Percentiles rank a stretch among this genome's conserved stretches.
Evolutionary conservation across 805 yeast genomes (phyloP).

Genomic region (Metschnikowia gelsemii): DNA sequence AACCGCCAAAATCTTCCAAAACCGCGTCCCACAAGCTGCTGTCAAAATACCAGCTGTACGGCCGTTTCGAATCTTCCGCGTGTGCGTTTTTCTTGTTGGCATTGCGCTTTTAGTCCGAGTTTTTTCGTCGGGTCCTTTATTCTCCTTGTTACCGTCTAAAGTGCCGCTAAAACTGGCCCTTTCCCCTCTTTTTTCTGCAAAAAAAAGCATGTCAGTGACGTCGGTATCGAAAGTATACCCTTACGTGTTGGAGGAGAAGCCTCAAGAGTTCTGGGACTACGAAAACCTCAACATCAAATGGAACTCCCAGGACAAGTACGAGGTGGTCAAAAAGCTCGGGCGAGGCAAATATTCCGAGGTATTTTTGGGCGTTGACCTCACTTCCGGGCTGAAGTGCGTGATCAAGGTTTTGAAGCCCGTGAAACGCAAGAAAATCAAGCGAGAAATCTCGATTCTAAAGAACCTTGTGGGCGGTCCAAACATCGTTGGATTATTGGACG

Average conservation of each 20-base stretch:
- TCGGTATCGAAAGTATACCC: constrained; percentile 78
- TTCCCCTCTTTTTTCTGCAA: not conserved
- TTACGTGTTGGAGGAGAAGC: constrained; percentile 73
- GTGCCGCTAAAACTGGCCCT: too few species aligned
- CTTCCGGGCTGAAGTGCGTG: constrained; percentile 65
- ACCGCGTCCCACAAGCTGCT: too few species aligned
- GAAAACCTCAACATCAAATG: constrained; percentile 70
- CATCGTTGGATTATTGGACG: constrained; percentile 70
- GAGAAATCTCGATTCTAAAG: constrained; percentile 85
- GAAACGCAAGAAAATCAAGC: constrained; percentile 84
- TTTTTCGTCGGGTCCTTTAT: too few species aligned
- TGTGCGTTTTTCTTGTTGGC: constrained; percentile 4
- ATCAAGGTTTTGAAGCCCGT: constrained; percentile 93
- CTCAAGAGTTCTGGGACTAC: constrained; percentile 81
- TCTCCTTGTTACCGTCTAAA: too few species aligned
- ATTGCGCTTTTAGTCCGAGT: constrained; percentile 4
- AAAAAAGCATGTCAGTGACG: constrained; percentile 24
- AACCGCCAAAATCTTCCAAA: too few species aligned
- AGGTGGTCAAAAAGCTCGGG: constrained; percentile 79
- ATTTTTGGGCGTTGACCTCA: constrained; percentile 74
- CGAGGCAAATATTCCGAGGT: constrained; percentile 95
- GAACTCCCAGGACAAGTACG: constrained; percentile 85
- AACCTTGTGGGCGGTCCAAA: constrained; percentile 84
- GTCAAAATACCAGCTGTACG: constrained; percentile 6
- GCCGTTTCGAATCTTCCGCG: constrained; percentile 4